These are phyloP conservation scores for Plectosphaerella cucumerina DNA, from an alignment of 2,329 filamentous ascomycete genomes.

Conservation along the genomic window DNA sequence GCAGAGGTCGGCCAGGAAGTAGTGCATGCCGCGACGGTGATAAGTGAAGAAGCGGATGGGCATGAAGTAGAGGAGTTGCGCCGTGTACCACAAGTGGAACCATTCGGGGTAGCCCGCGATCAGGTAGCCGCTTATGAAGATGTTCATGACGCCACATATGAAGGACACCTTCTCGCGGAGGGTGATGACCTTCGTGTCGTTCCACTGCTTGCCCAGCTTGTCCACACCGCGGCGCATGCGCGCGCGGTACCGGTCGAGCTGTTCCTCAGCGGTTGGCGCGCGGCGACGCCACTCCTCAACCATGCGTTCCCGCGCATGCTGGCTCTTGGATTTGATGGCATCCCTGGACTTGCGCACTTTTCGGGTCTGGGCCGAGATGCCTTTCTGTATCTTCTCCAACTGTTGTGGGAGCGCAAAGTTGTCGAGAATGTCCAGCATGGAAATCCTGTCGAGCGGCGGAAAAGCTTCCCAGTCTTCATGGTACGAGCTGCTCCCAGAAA, in stretches of 20 bases:
- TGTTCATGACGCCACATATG: constrained; percentile 93
- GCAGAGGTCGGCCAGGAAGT: constrained; percentile 94
- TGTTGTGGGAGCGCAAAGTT: constrained; percentile 88
- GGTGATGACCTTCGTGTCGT: constrained; percentile 83
- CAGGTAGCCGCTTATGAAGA: constrained; percentile 93
- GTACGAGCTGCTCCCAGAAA: constrained; percentile 79
- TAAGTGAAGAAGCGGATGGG: constrained; percentile 92
- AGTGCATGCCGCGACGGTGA: constrained; percentile 87
- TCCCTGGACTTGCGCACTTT: constrained; percentile 81
- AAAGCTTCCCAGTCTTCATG: constrained; percentile 86
- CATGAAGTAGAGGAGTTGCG: constrained; percentile 91
- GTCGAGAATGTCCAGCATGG: constrained; percentile 88
- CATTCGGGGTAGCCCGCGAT: constrained; percentile 80
- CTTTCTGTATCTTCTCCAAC: constrained; percentile 83
- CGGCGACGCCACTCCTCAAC: constrained; percentile 89
- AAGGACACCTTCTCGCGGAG: constrained; percentile 92
- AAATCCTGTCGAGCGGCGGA: constrained; percentile 83
- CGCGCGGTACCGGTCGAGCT: constrained; percentile 83
- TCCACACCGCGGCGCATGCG: constrained; percentile 89
- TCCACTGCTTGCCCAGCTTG: constrained; percentile 79
- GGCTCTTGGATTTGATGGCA: constrained; percentile 69
- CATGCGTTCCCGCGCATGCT: constrained; percentile 80
- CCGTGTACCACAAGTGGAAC: constrained; percentile 92
- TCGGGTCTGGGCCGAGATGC: constrained; percentile 76
- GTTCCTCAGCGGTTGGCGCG: constrained; percentile 83